Conservation (phyloP, 2,329 filamentous ascomycete species). For the Xylaria sp. region DNA sequence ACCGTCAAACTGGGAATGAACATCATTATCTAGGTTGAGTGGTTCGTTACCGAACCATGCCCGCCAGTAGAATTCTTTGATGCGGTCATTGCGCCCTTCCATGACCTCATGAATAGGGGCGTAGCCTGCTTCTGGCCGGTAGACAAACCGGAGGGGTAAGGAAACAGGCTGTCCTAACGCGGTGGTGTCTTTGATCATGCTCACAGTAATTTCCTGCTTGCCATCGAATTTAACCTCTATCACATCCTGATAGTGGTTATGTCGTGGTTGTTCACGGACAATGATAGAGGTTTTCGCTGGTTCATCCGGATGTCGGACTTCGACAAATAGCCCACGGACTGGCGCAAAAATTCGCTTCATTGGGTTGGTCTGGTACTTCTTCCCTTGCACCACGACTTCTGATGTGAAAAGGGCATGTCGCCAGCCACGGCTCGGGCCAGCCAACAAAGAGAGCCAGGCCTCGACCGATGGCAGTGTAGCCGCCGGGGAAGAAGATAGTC, state of each 20-base stretch:
- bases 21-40: slow-evolving; percentile 83
- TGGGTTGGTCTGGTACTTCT: slow-evolving; percentile 97
- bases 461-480: slow-evolving; percentile 81
- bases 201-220: slow-evolving; percentile 84
- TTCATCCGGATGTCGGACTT: slow-evolving; percentile 84
- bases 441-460: slow-evolving; percentile 88
- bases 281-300: slow-evolving; percentile 85
- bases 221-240: slow-evolving; percentile 83
- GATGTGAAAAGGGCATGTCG: slow-evolving; percentile 93
- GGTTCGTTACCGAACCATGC: slow-evolving; percentile 94
- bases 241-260: slow-evolving; percentile 88
- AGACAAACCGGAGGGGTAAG: slow-evolving; percentile 87
- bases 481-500: slow-evolving; percentile 79
- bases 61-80: slow-evolving; percentile 99
- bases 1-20: slow-evolving; percentile 90
- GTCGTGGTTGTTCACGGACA: slow-evolving; percentile 87
- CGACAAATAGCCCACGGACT: slow-evolving; percentile 85
- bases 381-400: slow-evolving; percentile 93
- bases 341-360: slow-evolving; percentile 92
- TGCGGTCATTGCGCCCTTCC: slow-evolving; percentile 94
- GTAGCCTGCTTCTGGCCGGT: slow-evolving; percentile 95
- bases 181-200: slow-evolving; percentile 92
- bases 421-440: slow-evolving; percentile 89
- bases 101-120: slow-evolving; percentile 98
- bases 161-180: slow-evolving; percentile 85